Percentiles rank a stretch among this genome's conserved stretches.
These are phyloP conservation scores for Syzygium aromaticum DNA, from an alignment of 345 rosid species.

Conservation along the genomic window DNA sequence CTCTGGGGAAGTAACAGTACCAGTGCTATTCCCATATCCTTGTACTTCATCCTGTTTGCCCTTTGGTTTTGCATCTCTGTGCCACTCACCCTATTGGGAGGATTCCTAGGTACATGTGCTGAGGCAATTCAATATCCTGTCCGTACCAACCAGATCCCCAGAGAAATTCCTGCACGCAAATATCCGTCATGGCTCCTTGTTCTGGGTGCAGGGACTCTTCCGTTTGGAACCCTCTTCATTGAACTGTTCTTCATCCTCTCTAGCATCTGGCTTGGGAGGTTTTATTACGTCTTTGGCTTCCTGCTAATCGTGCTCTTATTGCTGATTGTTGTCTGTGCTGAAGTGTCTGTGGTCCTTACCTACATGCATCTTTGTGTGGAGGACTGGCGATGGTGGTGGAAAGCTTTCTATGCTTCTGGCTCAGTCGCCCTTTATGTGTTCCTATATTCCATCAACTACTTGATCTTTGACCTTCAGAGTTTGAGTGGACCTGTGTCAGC, in stretches of 20 bases:
- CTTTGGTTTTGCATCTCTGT: constrained; percentile 46
- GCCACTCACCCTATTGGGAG: constrained; percentile 40
- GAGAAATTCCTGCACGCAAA: constrained; percentile 40
- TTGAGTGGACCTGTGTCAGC: constrained; percentile 41
- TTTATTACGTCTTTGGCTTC: constrained; percentile 39
- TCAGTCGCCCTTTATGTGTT: constrained; percentile 34
- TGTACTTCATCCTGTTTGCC: constrained; percentile 22
- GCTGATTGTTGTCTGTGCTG: constrained; percentile 34
- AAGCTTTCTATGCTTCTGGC: constrained; percentile 42
- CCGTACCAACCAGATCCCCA: constrained; percentile 34
- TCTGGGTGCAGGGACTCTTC: constrained; percentile 43
- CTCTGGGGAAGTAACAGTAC: constrained; percentile 44
- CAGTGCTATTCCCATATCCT: constrained; percentile 35
- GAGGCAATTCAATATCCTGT: constrained; percentile 33
- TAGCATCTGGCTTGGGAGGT: constrained; percentile 42
- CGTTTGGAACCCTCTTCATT: constrained; percentile 38
- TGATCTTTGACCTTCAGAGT: constrained; percentile 36
- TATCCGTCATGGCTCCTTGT: constrained; percentile 45
- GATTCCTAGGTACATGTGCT: constrained; percentile 28
- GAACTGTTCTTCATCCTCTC: constrained; percentile 43
- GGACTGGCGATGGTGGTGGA: constrained; percentile 56
- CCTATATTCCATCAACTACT: constrained; percentile 35
- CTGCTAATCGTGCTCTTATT: constrained; percentile 27
- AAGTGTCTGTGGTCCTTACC: constrained; percentile 39
- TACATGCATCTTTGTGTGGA: constrained; percentile 47